A percentile compares a stretch with the other conserved stretches of the same genome.
phyloP scores from a whole-genome alignment of 129 eudicot species.

The Centaurea solstitialis region DNA sequence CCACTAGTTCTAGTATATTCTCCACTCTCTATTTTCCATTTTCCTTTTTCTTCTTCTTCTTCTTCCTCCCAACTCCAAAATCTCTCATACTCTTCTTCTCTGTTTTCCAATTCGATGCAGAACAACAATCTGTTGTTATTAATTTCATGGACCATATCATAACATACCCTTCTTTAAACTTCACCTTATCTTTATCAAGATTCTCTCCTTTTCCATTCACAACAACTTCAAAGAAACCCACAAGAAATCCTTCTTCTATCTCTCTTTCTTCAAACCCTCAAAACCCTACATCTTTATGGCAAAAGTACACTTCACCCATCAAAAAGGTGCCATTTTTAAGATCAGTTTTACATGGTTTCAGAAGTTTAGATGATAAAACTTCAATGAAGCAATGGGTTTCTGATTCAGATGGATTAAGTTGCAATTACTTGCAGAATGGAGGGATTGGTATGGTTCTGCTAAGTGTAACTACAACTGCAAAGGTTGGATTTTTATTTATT shows the following conservation, averaged over 20 bases:
- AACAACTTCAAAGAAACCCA: constrained; percentile 30
- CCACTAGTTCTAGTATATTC: constrained; percentile 41
- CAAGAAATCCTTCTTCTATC: constrained; percentile 14
- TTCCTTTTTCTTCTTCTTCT: neutral
- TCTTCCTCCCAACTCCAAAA: neutral
- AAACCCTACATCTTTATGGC: constrained; percentile 51
- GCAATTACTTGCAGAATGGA: constrained; percentile 48
- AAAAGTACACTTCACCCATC: constrained; percentile 22
- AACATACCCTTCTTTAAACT: constrained; percentile 29
- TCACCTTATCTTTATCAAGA: neutral
- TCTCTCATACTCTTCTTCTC: constrained; percentile 16
- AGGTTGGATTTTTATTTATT: constrained; percentile 32
- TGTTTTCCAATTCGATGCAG: constrained; percentile 39
- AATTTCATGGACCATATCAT: constrained; percentile 45
- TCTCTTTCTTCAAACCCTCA: constrained; percentile 30
- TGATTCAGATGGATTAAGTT: constrained; percentile 1
- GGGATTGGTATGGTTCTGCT: constrained; percentile 71
- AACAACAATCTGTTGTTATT: neutral
- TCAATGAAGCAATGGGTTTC: constrained; percentile 35
- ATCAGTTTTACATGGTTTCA: constrained; percentile 42
- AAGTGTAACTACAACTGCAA: constrained; percentile 73
- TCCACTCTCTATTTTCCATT: neutral
- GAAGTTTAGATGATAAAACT: constrained; percentile 32
- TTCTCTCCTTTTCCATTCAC: constrained; percentile 15
- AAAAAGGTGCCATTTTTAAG: constrained; percentile 40